Evolutionary conservation across 2,329 filamentous ascomycete species (phyloP), one percentile per base, ranked within the genome.

Genomic region (Hypoxylon sp.): DNA sequence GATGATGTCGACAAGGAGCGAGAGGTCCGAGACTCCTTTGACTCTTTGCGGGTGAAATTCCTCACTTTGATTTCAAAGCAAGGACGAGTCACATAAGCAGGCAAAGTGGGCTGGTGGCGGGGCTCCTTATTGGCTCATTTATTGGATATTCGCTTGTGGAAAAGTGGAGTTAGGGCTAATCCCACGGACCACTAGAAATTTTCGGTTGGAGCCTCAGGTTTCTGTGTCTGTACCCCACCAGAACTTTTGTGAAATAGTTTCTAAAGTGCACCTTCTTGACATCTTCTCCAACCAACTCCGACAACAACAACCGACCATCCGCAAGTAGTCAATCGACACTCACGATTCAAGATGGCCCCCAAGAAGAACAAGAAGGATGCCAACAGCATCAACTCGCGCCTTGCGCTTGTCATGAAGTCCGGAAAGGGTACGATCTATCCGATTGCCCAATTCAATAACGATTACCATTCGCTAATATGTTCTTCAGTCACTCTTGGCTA

Each of bases 351-450:
- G 88, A 92, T 89, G 87, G 88, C 87, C 79, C 84, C 85, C 80
- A 82, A 88, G 81, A 94, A 94, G 90, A 93, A 92, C 84, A 95
- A 93, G 90, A 97, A 95, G 88, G 91, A 93, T 85, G 90, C 92
- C 81, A 92, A 94, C 86, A 90, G 86, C 85, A 92, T 84, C 78
- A 83, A 81, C 81, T 82, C 81, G 73, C 78, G 81, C 66, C 76
- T 84, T 58, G 81, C 82, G 66, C 79, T 83, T 68, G 82, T 83
- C 14, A 82, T 83, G 78, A 83, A 84, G 79, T 80, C 78, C 62
- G 84, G 89, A 84, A 91, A 92, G 82, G 73, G 73, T 76, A 63
- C 35, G 64, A 88, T 82, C 87, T 86, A 83, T 86, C 85, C 81
- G 86, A 86, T 82, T 27, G 20, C n/a, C n/a, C n/a, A n/a, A n/a